phyloP scores from a whole-genome alignment of 129 eudicot species.

The Flaveria linearis region DNA sequence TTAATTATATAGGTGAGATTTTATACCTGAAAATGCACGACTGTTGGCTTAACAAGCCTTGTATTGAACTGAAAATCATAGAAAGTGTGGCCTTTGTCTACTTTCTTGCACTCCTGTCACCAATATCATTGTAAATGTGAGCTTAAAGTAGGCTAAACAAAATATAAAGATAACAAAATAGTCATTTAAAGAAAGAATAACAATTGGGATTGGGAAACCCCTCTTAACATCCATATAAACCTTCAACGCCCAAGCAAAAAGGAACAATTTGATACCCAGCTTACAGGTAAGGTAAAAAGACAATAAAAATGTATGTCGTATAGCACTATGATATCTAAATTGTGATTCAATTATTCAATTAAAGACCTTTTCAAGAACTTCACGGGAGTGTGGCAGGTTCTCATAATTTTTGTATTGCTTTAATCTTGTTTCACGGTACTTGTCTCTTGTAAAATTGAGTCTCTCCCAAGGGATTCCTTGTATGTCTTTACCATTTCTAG shows the following conservation, averaged over 20 bases:
- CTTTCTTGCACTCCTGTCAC: conserved; percentile 72
- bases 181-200: neutral
- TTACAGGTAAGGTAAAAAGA: neutral
- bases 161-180: neutral
- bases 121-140: conserved; percentile 8
- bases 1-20: conserved; percentile 1
- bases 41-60: conserved; percentile 89
- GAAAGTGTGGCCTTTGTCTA: conserved; percentile 67
- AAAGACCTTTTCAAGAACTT: conserved; percentile 60
- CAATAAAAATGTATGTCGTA: neutral
- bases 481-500: conserved; percentile 86
- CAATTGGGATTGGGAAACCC: neutral
- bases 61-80: conserved; percentile 89
- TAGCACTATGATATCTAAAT: neutral
- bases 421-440: conserved; percentile 74
- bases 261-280: neutral
- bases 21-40: conserved; percentile 93
- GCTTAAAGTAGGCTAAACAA: conserved; percentile 16
- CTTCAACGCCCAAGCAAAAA: neutral
- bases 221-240: neutral
- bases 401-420: conserved; percentile 76
- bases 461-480: conserved; percentile 98
- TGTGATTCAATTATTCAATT: neutral
- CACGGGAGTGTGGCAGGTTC: conserved; percentile 54
- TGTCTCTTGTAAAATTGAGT: conserved; percentile 72